Conservation (phyloP, 805 yeast species). For the Pichia gijzeniarum region DNA sequence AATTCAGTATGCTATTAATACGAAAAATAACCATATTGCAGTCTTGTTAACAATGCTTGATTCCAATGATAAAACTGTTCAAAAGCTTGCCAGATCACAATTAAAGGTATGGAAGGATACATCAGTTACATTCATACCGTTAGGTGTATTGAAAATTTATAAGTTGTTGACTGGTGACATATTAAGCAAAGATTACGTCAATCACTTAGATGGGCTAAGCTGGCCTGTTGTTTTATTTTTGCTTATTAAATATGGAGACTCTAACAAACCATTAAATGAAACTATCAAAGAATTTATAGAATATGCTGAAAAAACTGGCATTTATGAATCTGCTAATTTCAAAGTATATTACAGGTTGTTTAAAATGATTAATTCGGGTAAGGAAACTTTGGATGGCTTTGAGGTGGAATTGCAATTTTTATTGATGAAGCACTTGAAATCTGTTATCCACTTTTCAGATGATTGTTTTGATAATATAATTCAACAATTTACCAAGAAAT, state of each 20-base stretch:
- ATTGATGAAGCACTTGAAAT: conserved; percentile 23
- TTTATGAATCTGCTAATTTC: conserved; percentile 6
- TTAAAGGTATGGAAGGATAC: conserved; percentile 56
- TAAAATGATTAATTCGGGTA: conserved; percentile 4
- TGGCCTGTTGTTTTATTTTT: conserved; percentile 64
- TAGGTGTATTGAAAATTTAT: conserved; percentile 50
- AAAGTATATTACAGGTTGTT: conserved; percentile 10
- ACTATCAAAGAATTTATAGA: conserved; percentile 25
- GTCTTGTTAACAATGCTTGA: conserved; percentile 63
- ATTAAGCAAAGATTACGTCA: conserved; percentile 24
- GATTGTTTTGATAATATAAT: conserved; percentile 17
- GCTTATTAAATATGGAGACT: conserved; percentile 56
- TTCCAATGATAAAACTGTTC: conserved; percentile 57
- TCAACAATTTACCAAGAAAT: conserved; percentile 41
- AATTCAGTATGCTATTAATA: conserved; percentile 48
- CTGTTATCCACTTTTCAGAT: conserved; percentile 13
- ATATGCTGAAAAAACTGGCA: conserved; percentile 7
- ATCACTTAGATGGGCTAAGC: conserved; percentile 41
- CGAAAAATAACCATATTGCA: conserved; percentile 65
- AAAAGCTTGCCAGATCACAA: conserved; percentile 52
- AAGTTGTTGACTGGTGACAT: conserved; percentile 54
- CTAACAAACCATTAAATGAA: conserved; percentile 31
- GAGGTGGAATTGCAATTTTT: conserved; percentile 22
- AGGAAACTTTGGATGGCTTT: conserved; percentile 6
- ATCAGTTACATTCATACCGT: conserved; percentile 42